Evolutionary conservation across 495 filamentous ascomycete species (phyloP).

Genomic region (Xylaria palmicola): DNA sequence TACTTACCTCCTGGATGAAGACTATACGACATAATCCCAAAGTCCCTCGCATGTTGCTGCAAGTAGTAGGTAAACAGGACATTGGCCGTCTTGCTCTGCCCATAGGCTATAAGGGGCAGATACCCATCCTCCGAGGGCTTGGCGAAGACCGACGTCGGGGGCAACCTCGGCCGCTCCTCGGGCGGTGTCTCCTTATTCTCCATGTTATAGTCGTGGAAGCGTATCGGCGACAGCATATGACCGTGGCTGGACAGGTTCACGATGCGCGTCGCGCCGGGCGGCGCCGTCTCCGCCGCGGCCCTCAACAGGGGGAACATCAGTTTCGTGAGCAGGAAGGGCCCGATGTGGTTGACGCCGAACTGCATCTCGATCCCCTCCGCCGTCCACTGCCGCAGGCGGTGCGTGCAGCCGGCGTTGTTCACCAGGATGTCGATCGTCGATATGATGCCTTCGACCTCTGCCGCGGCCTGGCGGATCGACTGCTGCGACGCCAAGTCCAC

Average conservation of each 20-base stretch:
- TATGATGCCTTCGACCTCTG: conserved; percentile 38
- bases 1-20: conserved; percentile 50
- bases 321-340: conserved; percentile 59
- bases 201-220: conserved; percentile 61
- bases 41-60: conserved; percentile 33
- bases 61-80: conserved; percentile 56
- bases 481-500: conserved; percentile 50
- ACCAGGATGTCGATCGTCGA: conserved; percentile 52
- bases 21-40: conserved; percentile 40
- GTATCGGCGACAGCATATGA: conserved; percentile 50
- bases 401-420: conserved; percentile 51
- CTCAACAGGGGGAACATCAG: conserved; percentile 50
- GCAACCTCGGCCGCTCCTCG: conserved; percentile 36
- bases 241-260: conserved; percentile 49
- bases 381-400: conserved; percentile 32
- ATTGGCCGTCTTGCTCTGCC: conserved; percentile 61
- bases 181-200: conserved; percentile 38
- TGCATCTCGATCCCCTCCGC: conserved; percentile 57
- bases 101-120: conserved; percentile 54
- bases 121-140: conserved; percentile 49
- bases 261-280: conserved; percentile 40
- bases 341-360: conserved; percentile 58
- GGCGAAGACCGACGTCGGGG: conserved; percentile 31
- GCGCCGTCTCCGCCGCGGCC: conserved; percentile 31
- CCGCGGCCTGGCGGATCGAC: conserved; percentile 43